Conservation (phyloP, 2,329 filamentous ascomycete species). For the Geosmithia morbida region DNA sequence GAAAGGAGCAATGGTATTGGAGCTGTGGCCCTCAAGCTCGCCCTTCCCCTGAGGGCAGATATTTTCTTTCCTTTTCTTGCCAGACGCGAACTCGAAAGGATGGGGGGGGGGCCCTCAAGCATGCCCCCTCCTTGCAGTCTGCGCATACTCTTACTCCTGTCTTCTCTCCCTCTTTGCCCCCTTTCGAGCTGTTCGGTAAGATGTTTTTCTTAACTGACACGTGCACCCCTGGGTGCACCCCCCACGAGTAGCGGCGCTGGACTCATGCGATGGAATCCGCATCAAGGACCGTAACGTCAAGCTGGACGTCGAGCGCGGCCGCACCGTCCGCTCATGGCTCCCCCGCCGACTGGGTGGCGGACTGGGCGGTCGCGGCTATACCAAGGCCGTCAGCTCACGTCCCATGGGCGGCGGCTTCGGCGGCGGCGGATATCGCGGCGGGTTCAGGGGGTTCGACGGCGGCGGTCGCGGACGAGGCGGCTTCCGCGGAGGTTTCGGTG, state of each 20-base stretch:
- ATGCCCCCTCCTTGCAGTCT: slow-evolving; percentile 31
- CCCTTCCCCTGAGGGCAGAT: slow-evolving; percentile 20
- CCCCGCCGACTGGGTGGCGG: slow-evolving; percentile 85
- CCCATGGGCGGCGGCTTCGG: slow-evolving; percentile 46
- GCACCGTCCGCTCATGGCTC: slow-evolving; percentile 88
- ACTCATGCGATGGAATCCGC: slow-evolving; percentile 67
- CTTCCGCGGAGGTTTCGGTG: slow-evolving; percentile 27
- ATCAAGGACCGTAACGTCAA: slow-evolving; percentile 85
- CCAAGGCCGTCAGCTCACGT: slow-evolving; percentile 60
- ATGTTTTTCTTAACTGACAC: slow-evolving; percentile 47
- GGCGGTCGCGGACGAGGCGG: slow-evolving; percentile 24
- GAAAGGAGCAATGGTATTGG: slow-evolving; percentile 6
- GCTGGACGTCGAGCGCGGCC: slow-evolving; percentile 90
- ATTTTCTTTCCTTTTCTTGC: slow-evolving; percentile 6
- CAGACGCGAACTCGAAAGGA: slow-evolving; percentile 22
- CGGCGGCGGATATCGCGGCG: slow-evolving; percentile 27
- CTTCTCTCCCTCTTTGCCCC: slow-evolving; percentile 7
- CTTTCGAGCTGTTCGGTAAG: slow-evolving; percentile 29
- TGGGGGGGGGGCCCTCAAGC: slow-evolving; percentile 34
- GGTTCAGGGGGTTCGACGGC: slow-evolving; percentile 28
- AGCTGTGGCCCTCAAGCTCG: slow-evolving; percentile 27
- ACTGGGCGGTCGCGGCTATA: slow-evolving; percentile 84
- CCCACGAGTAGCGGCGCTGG: slow-evolving; percentile 71
- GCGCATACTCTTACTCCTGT: slow-evolving; percentile 11
- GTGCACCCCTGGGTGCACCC: slow-evolving; percentile 39